phyloP scores from a whole-genome alignment of 1,284 basidiomycete genomes.

The Heterobasidion parviporum region DNA sequence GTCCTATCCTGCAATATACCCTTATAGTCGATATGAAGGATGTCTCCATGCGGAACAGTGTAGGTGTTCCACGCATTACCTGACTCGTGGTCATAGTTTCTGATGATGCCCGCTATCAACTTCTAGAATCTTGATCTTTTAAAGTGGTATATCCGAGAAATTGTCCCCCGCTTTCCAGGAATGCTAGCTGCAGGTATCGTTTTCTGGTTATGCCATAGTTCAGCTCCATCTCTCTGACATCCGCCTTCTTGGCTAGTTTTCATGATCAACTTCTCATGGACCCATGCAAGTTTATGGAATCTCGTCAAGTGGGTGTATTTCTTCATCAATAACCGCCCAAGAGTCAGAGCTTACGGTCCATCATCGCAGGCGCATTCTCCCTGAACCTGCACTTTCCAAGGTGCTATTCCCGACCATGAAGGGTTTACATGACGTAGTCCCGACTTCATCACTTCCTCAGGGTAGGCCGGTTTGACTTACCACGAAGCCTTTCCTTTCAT shows the following conservation, averaged over 20 bases:
- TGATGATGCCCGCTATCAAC: slow-evolving; percentile 4
- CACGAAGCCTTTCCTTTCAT: slow-evolving; percentile 12
- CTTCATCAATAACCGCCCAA: background rate
- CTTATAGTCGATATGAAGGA: slow-evolving; percentile 60
- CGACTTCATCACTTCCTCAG: slow-evolving; percentile 44
- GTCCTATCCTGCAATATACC: slow-evolving; percentile 55
- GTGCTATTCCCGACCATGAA: slow-evolving; percentile 64
- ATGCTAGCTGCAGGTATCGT: slow-evolving; percentile 64
- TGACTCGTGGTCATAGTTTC: background rate
- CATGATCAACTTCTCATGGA: slow-evolving; percentile 78
- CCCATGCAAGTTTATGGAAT: slow-evolving; percentile 72
- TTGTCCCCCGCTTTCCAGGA: slow-evolving; percentile 68
- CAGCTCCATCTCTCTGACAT: background rate
- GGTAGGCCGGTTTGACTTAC: slow-evolving; percentile 27
- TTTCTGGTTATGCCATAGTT: background rate
- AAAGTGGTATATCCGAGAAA: slow-evolving; percentile 55
- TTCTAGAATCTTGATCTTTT: slow-evolving; percentile 51
- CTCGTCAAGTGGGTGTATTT: slow-evolving; percentile 50
- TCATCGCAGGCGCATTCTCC: slow-evolving; percentile 51
- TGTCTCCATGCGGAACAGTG: slow-evolving; percentile 49
- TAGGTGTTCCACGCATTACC: slow-evolving; percentile 26
- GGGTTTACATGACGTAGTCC: slow-evolving; percentile 55
- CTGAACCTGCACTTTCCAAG: slow-evolving; percentile 57
- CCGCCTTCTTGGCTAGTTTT: slow-evolving; percentile 37
- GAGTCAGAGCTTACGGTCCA: slow-evolving; percentile 7